phyloP scores from a whole-genome alignment of 768 basidiomycete genomes.

The Ramaria rubella region DNA sequence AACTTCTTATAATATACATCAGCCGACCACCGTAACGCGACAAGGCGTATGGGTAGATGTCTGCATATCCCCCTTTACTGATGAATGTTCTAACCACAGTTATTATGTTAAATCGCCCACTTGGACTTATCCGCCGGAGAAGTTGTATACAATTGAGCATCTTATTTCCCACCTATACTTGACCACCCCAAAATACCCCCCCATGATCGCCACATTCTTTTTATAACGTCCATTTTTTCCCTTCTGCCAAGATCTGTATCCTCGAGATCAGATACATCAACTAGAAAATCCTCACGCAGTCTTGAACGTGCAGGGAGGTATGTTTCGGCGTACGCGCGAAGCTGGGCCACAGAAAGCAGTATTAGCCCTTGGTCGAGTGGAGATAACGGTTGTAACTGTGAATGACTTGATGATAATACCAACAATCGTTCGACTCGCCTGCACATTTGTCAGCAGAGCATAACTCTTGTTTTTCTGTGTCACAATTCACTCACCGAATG shows the following conservation, averaged over 20 bases:
- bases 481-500: slow-evolving; percentile 45
- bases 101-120: too few species aligned
- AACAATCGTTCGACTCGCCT: slow-evolving; percentile 68
- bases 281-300: slow-evolving; percentile 72
- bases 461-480: neutral
- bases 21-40: too few species aligned
- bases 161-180: slow-evolving; percentile 17
- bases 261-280: slow-evolving; percentile 79
- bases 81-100: too few species aligned
- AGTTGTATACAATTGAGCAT: too few species aligned
- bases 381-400: slow-evolving; percentile 27
- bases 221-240: slow-evolving; percentile 72
- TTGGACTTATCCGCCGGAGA: too few species aligned
- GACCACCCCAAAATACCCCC: slow-evolving; percentile 61
- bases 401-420: slow-evolving; percentile 38
- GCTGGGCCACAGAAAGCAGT: slow-evolving; percentile 59
- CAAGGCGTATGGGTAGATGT: too few species aligned
- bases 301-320: slow-evolving; percentile 52
- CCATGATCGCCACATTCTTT: slow-evolving; percentile 90
- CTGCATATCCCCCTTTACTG: too few species aligned
- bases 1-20: too few species aligned
- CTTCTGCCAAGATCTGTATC: slow-evolving; percentile 57
- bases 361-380: slow-evolving; percentile 68
- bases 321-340: slow-evolving; percentile 57
- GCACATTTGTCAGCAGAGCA: neutral